Evolutionary conservation across 75 land plant genomes (phyloP).

Genomic region (Azolla pinnata): DNA sequence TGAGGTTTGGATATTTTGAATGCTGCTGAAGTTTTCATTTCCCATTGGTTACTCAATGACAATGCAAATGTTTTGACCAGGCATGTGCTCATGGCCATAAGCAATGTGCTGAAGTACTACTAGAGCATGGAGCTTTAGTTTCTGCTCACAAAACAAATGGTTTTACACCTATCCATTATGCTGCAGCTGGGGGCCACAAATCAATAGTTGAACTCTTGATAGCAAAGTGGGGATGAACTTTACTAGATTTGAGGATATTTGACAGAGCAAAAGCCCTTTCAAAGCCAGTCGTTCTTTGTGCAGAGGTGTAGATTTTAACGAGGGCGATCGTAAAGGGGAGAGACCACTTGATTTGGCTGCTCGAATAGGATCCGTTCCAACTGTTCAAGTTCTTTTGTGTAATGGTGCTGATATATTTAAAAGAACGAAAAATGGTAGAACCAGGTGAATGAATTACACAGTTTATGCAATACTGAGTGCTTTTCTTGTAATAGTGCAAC

Average conservation of each 20-base stretch:
- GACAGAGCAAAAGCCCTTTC: neutral
- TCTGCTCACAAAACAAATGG: constrained; percentile 42
- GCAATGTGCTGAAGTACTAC: constrained; percentile 18
- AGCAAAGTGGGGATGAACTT: neutral
- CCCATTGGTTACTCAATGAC: neutral
- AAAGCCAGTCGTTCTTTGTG: neutral
- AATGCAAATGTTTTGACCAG: constrained; percentile 8
- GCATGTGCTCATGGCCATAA: constrained; percentile 39
- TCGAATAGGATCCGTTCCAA: constrained; percentile 25
- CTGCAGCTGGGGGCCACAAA: constrained; percentile 34
- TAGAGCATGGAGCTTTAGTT: constrained; percentile 29
- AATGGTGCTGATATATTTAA: constrained; percentile 20
- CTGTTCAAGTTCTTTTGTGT: constrained; percentile 17
- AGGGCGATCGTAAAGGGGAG: constrained; percentile 36
- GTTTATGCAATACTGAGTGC: too few relatives aligned
- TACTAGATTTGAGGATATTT: neutral
- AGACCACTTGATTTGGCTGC: constrained; percentile 34
- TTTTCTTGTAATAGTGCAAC: too few relatives aligned
- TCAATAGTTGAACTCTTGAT: constrained; percentile 25
- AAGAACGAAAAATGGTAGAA: constrained; percentile 39
- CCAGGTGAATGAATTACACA: constrained; percentile 22
- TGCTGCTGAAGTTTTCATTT: neutral
- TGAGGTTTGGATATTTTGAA: constrained; percentile 18
- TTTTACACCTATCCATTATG: constrained; percentile 41
- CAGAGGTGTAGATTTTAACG: constrained; percentile 32